A percentile compares a stretch with the other conserved stretches of the same genome.
Evolutionary conservation across 2,329 filamentous ascomycete genomes (phyloP).

Genomic region (Colletotrichum noveboracense): DNA sequence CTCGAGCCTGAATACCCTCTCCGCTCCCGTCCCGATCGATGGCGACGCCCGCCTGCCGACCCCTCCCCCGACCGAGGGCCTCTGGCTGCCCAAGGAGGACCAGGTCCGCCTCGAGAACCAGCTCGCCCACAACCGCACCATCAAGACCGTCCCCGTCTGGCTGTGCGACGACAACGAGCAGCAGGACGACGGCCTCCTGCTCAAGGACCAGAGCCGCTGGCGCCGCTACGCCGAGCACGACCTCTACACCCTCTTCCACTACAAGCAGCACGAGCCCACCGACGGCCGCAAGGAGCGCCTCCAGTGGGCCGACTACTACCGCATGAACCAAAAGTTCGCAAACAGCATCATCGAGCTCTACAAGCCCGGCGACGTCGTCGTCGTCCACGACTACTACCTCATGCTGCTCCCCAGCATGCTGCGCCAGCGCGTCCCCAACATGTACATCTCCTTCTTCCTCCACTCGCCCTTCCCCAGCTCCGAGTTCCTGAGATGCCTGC

Average conservation of each 20-base stretch:
- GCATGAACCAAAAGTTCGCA: constrained; percentile 91
- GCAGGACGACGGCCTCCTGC: constrained; percentile 67
- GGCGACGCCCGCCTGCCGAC: constrained; percentile 57
- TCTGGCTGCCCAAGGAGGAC: constrained; percentile 74
- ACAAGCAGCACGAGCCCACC: constrained; percentile 90
- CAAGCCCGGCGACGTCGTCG: constrained; percentile 89
- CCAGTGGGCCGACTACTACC: constrained; percentile 91
- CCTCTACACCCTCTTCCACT: constrained; percentile 92
- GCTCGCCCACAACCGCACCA: constrained; percentile 73
- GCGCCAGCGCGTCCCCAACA: constrained; percentile 82
- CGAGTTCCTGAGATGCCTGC: constrained; percentile 90
- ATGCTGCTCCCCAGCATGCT: constrained; percentile 89
- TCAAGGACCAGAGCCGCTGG: constrained; percentile 88
- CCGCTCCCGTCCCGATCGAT: constrained; percentile 80
- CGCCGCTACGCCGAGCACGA: constrained; percentile 89
- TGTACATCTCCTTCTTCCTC: constrained; percentile 94
- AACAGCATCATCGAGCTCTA: constrained; percentile 88
- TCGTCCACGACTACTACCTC: constrained; percentile 94
- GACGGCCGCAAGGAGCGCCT: constrained; percentile 82
- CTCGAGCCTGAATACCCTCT: constrained; percentile 72
- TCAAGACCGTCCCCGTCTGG: constrained; percentile 89
- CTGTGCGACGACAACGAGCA: constrained; percentile 78
- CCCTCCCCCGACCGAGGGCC: constrained; percentile 68
- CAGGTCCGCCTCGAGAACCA: constrained; percentile 76
- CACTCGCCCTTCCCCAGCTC: constrained; percentile 95